phyloP scores from a whole-genome alignment of 169 alveolate genomes.

The Amoebophrya sp. region DNA sequence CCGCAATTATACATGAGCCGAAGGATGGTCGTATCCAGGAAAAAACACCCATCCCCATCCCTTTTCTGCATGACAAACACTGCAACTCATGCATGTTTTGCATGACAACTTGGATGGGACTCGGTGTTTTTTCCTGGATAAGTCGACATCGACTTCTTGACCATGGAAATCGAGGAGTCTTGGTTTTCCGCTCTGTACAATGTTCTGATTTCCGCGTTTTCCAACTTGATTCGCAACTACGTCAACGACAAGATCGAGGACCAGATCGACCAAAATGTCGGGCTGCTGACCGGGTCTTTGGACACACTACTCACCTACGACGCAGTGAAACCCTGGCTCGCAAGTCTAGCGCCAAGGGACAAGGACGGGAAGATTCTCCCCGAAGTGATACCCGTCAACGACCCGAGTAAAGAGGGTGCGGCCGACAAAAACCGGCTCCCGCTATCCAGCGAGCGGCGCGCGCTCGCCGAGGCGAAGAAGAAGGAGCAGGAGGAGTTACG shows the following conservation, averaged over 20 bases:
- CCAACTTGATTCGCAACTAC: neutral
- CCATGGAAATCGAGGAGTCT: neutral
- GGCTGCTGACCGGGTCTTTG: neutral
- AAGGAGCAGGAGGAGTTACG: neutral
- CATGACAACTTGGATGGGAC: too few relatives aligned
- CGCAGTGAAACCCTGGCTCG: conserved; percentile 8
- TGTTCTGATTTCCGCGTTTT: neutral
- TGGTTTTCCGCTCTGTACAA: conserved; percentile 18
- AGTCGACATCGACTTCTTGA: neutral
- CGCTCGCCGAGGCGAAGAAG: too few relatives aligned
- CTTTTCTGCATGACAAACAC: too few relatives aligned
- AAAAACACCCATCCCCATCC: too few relatives aligned
- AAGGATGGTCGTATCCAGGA: neutral
- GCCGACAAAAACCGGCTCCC: neutral
- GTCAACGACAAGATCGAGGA: conserved; percentile 11
- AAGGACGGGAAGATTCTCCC: neutral
- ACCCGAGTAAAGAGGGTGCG: neutral
- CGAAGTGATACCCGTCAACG: neutral
- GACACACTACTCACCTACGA: neutral
- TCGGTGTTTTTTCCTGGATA: too few relatives aligned
- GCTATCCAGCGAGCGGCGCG: neutral
- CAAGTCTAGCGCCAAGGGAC: neutral
- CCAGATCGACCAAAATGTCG: neutral
- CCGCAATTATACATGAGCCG: conserved; percentile 2
- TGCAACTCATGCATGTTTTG: too few relatives aligned